Evolutionary conservation across 2,329 filamentous ascomycete genomes (phyloP).

Genomic region (Colletotrichum sp.): DNA sequence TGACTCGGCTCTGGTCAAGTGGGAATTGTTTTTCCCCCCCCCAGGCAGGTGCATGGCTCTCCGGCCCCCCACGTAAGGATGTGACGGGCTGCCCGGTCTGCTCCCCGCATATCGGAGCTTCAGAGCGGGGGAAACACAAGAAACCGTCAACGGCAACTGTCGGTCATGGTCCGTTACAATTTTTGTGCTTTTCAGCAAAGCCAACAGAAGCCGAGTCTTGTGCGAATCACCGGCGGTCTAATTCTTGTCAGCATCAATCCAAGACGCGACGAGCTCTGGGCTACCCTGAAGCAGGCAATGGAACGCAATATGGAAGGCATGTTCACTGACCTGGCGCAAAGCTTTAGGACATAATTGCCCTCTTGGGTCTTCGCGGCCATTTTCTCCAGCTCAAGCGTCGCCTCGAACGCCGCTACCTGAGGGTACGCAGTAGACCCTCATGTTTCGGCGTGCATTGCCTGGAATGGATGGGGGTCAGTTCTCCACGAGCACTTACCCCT

Average conservation of each 20-base stretch:
- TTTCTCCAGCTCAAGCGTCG: background rate
- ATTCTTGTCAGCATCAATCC: background rate
- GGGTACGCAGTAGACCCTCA: background rate
- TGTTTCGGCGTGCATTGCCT: slow-evolving; percentile 9
- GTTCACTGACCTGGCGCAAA: background rate
- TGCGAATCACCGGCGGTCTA: background rate
- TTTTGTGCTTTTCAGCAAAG: background rate
- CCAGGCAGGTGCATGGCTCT: background rate
- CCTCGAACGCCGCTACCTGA: background rate
- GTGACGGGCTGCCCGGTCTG: background rate
- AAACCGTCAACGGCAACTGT: background rate
- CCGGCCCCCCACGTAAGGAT: background rate
- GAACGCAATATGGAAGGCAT: background rate
- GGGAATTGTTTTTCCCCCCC: background rate
- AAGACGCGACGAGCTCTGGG: background rate
- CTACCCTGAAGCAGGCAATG: background rate
- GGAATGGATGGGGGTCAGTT: slow-evolving; percentile 8
- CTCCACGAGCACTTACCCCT: background rate
- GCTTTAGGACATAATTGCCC: slow-evolving; percentile 12
- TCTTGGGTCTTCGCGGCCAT: background rate
- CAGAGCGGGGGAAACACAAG: background rate
- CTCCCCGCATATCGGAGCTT: slow-evolving; percentile 10
- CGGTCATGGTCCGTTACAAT: background rate
- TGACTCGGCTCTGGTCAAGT: background rate
- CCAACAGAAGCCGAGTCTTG: background rate